Evolutionary conservation across 208 protist genomes (phyloP).

Genomic region (Trypanosoma avium): DNA sequence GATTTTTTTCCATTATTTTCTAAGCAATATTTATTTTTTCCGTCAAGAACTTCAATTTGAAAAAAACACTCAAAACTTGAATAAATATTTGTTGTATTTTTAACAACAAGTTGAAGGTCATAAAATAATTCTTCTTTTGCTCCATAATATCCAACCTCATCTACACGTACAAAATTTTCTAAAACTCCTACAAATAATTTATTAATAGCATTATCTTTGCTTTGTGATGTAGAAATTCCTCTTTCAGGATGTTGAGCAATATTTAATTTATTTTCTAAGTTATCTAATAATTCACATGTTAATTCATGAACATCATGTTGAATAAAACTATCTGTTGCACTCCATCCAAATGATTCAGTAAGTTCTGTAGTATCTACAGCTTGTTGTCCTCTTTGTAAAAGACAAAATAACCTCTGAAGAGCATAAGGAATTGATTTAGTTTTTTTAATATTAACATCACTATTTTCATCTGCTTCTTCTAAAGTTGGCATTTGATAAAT

Average conservation of each 20-base stretch:
- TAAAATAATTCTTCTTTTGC: constrained; percentile 85
- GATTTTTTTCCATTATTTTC: constrained; percentile 76
- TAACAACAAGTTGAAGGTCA: constrained; percentile 91
- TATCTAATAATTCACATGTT: constrained; percentile 82
- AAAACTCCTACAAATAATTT: constrained; percentile 72
- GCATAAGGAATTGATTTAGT: constrained; percentile 87
- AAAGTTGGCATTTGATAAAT: constrained; percentile 91
- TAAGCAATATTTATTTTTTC: constrained; percentile 92
- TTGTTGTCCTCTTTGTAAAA: constrained; percentile 61
- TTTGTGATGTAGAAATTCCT: constrained; percentile 4
- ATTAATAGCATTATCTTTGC: constrained; percentile 67
- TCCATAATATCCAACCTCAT: constrained; percentile 82
- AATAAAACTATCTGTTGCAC: constrained; percentile 82
- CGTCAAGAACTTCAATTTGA: constrained; percentile 89
- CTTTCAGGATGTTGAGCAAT: constrained; percentile 20
- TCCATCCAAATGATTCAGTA: constrained; percentile 93
- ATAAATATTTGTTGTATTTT: constrained; percentile 84
- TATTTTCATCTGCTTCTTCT: constrained; percentile 63
- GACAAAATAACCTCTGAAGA: constrained; percentile 88
- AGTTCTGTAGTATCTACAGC: constrained; percentile 87
- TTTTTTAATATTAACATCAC: constrained; percentile 27
- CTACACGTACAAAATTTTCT: constrained; percentile 85
- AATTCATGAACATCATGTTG: constrained; percentile 94
- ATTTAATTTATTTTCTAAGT: constrained; percentile 77
- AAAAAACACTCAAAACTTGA: constrained; percentile 86